A percentile compares a stretch with the other conserved stretches of the same genome.
Evolutionary conservation across 192 early-diverging fungal species (phyloP).

Genomic region (Coemansia sp.): DNA sequence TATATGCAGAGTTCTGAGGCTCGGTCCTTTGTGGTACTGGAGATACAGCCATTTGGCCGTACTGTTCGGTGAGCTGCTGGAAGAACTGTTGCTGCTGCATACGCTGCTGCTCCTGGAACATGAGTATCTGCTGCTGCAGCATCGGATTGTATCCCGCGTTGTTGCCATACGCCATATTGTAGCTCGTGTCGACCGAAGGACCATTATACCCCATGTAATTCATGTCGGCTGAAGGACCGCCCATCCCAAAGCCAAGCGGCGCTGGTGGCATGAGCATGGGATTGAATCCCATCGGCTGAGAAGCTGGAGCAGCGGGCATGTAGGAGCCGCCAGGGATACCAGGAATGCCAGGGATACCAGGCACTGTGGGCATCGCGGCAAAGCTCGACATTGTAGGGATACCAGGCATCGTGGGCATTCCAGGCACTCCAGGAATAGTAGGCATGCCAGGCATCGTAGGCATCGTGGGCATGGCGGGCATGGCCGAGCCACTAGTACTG

Average conservation of each 20-base stretch:
- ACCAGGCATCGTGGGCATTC: not conserved
- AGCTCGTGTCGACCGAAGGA: not conserved
- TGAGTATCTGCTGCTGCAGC: constrained; percentile 40
- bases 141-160: constrained; percentile 2
- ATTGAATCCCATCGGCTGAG: constrained; percentile 12
- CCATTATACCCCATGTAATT: not conserved
- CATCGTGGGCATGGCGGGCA: not conserved
- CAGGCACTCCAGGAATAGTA: not conserved
- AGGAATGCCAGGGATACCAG: not conserved
- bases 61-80: constrained; percentile 39
- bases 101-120: constrained; percentile 55
- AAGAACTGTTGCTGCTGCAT: constrained; percentile 50
- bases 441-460: not conserved
- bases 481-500: not conserved
- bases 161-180: not conserved
- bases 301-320: not conserved
- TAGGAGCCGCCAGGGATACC: not conserved
- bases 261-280: constrained; percentile 14
- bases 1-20: not conserved
- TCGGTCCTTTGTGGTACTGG: not conserved
- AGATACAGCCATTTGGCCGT: constrained; percentile 22
- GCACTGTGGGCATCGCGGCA: not conserved
- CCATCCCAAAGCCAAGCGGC: not conserved
- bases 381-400: not conserved
- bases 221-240: not conserved